Evolutionary conservation across 768 basidiomycete species (phyloP).

Genomic region (Tulasnella sp.): DNA sequence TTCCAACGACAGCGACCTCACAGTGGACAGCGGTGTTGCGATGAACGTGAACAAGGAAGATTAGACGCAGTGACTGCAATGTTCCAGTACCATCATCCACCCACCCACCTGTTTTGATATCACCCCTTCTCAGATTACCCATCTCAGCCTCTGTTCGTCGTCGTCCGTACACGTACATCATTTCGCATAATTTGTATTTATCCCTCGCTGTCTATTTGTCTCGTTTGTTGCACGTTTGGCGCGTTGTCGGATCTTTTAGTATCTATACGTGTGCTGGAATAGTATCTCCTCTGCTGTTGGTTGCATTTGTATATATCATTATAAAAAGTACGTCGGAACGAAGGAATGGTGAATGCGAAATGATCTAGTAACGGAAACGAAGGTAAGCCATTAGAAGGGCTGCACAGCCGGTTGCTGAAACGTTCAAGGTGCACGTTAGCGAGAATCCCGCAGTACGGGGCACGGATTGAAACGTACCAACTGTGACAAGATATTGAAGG

Average conservation of each 20-base stretch:
- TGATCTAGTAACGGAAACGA: slow-evolving; percentile 36
- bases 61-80: neutral
- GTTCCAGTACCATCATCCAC: neutral
- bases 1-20: neutral
- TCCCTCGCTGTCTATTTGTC: neutral
- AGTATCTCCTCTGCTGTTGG: too few species aligned
- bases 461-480: slow-evolving; percentile 41
- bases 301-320: neutral
- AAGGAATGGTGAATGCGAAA: neutral
- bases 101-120: neutral
- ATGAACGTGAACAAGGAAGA: slow-evolving; percentile 3
- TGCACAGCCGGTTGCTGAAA: slow-evolving; percentile 69
- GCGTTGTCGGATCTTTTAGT: neutral
- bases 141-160: neutral
- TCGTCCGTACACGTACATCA: neutral
- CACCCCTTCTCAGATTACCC: neutral
- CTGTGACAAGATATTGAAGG: slow-evolving; percentile 76
- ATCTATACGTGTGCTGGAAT: neutral
- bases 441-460: neutral
- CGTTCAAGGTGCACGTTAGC: neutral
- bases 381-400: slow-evolving; percentile 81
- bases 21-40: slow-evolving; percentile 4
- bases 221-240: neutral
- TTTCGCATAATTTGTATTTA: neutral
- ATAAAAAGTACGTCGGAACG: neutral